phyloP scores from a whole-genome alignment of 371 early-diverging fungal genomes.

The Rhizopus sp. region DNA sequence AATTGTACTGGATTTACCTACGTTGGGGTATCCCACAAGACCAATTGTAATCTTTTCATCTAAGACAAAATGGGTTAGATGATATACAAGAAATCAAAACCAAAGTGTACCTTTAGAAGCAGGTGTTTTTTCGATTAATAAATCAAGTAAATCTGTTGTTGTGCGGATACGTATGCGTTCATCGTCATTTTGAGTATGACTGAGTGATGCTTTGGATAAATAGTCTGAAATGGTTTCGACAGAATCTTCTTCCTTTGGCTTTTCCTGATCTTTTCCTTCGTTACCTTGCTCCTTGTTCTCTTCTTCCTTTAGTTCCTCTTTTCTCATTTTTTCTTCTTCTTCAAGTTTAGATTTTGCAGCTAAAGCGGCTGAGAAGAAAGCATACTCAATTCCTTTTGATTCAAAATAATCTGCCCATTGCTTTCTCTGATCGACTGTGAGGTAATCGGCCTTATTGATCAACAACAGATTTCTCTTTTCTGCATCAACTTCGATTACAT shows the following conservation, averaged over 20 bases:
- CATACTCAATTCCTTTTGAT: conserved; percentile 73
- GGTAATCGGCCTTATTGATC: conserved; percentile 98
- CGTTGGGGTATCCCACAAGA: conserved; percentile 99
- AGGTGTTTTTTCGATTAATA: conserved; percentile 47
- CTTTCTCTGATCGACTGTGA: conserved; percentile 67
- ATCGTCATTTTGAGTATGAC: conserved; percentile 30
- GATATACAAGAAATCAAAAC: too few relatives aligned
- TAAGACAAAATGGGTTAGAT: too few relatives aligned
- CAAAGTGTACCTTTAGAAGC: conserved; percentile 12
- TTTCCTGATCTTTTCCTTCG: conserved; percentile 31
- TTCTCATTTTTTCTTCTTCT: conserved; percentile 36
- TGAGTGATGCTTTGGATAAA: conserved; percentile 14
- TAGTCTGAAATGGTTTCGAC: conserved; percentile 31
- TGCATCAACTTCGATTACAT: conserved; percentile 88
- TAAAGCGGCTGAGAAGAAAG: conserved; percentile 89
- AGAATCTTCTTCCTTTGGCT: conserved; percentile 35
- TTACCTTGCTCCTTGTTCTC: conserved; percentile 22
- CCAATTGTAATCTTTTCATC: conserved; percentile 82
- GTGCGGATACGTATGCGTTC: conserved; percentile 51
- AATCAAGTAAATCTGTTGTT: conserved; percentile 46
- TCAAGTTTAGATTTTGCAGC: conserved; percentile 60
- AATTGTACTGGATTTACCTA: conserved; percentile 99
- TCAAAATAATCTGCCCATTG: conserved; percentile 94
- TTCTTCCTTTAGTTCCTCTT: conserved; percentile 41
- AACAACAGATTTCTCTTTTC: conserved; percentile 84